phyloP scores from a whole-genome alignment of 1,284 basidiomycete genomes.

The Hypsizygus ulmarius region DNA sequence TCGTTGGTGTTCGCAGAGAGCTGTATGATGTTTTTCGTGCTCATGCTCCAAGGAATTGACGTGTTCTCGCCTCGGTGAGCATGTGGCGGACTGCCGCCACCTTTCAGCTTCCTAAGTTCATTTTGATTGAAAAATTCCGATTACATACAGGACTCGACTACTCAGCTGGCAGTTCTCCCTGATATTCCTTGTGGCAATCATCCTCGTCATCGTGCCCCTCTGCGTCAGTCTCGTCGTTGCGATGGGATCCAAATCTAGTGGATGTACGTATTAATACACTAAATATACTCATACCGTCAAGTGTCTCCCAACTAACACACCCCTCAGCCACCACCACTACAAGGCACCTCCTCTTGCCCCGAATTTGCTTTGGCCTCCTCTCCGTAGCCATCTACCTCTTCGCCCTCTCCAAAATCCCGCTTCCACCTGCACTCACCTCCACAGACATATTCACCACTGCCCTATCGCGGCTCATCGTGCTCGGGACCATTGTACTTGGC shows the following conservation, averaged over 20 bases:
- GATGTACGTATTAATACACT: slow-evolving; percentile 25
- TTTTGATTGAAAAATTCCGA: background rate
- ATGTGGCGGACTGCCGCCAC: background rate
- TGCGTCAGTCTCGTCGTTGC: slow-evolving; percentile 59
- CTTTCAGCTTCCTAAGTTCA: background rate
- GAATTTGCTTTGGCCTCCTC: slow-evolving; percentile 43
- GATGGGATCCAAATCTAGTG: slow-evolving; percentile 24
- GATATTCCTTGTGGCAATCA: slow-evolving; percentile 49
- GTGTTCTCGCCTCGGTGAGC: slow-evolving; percentile 52
- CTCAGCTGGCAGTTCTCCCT: slow-evolving; percentile 66
- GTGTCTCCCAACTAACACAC: background rate
- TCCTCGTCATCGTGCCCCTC: slow-evolving; percentile 61
- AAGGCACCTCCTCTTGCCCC: slow-evolving; percentile 24
- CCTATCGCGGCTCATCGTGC: slow-evolving; percentile 64
- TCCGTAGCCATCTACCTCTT: slow-evolving; percentile 58
- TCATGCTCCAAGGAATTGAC: slow-evolving; percentile 62
- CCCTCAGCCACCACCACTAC: slow-evolving; percentile 12
- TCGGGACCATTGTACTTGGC: slow-evolving; percentile 72
- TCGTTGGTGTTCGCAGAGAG: slow-evolving; percentile 68
- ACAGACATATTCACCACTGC: slow-evolving; percentile 44
- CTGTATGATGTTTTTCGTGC: slow-evolving; percentile 60
- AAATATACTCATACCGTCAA: slow-evolving; percentile 7
- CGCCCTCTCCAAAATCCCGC: slow-evolving; percentile 61
- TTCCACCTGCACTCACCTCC: slow-evolving; percentile 48
- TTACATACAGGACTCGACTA: slow-evolving; percentile 47